Evolutionary conservation across 1,284 basidiomycete genomes (phyloP).

Genomic region (Gymnopus androsaceus): DNA sequence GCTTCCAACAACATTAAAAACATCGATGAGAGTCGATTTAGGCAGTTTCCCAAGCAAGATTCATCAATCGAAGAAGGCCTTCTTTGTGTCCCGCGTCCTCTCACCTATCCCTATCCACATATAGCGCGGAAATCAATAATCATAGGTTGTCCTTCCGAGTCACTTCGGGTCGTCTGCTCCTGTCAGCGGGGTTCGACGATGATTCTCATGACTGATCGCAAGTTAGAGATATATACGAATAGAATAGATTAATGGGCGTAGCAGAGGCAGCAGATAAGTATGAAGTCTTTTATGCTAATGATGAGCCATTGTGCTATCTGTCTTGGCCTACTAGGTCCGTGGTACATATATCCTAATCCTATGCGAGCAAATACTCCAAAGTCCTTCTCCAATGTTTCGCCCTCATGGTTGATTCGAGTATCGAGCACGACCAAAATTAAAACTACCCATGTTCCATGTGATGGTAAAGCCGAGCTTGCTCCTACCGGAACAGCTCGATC

Average conservation of each 20-base stretch:
- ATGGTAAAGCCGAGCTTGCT: constrained; percentile 2
- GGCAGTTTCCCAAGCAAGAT: not conserved
- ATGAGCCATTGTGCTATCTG: constrained; percentile 7
- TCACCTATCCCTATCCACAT: no score
- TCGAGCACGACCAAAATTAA: not conserved
- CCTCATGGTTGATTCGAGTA: not conserved
- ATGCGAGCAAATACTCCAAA: not conserved
- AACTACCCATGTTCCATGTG: not conserved
- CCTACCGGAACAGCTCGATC: not conserved
- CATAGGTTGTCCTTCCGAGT: no score
- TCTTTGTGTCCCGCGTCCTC: no score
- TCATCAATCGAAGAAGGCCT: no score
- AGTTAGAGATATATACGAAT: constrained; percentile 1
- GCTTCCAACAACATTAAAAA: not conserved
- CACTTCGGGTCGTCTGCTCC: constrained; percentile 30
- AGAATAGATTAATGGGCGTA: not conserved
- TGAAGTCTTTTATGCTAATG: constrained; percentile 5
- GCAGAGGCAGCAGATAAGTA: constrained; percentile 15
- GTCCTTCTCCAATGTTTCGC: not conserved
- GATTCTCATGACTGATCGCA: constrained; percentile 17
- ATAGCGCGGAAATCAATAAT: no score
- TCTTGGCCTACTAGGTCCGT: no score
- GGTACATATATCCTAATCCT: not conserved
- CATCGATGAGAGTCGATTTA: not conserved
- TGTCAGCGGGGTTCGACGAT: constrained; percentile 19